Evolutionary conservation across 1,284 basidiomycete species (phyloP), one percentile per base, ranked within the genome.

Genomic region (Cryptococcus deneoformans): DNA sequence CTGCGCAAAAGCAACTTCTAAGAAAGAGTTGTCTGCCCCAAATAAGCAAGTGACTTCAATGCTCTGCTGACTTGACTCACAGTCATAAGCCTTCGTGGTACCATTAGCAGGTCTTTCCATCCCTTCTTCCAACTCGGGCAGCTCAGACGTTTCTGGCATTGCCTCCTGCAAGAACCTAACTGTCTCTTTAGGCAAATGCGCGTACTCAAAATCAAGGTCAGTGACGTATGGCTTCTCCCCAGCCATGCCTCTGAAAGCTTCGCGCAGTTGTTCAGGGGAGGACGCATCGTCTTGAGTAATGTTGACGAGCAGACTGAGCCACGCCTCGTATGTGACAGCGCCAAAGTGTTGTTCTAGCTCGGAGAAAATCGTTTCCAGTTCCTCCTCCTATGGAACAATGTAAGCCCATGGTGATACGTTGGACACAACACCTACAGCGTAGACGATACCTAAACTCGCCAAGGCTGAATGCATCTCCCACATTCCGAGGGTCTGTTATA

Each of bases 191-290:
- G 94, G 89, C 9, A 99, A 81, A 57, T 88, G 84, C n/a, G 93
- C 92, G 57, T 93, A 80, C 56, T 87, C 85, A 70, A 99, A 83
- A 74, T 99, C 95, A 42, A 96, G 80, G 75, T 98, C 94, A 2
- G 94, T 97, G 14, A 98, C 87, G 65, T 89, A 94, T 46, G 89
- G 87, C 92, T 98, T 98, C 71, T 94, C 89, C 11, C 82, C 85
- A 2, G 93, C 92, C 46, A 97, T 87, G 7, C 90, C 91, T 48
- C 90, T 86, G 85, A 99, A 99, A 2, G 94, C 87, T 64, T 94
- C 92, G 20, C 90, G 85, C 59, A 99, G 82, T 72, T 98, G 95
- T 55, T 94, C 92, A 0, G 89, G 85, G 1, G 92, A 90, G 1
- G 91, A 94, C 55, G 95, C 92, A 72, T 98, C 74, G 61, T 76